Evolutionary conservation across 2,329 filamentous ascomycete species (phyloP), one percentile per base, ranked within the genome.

Genomic region (Thielaviopsis populi): DNA sequence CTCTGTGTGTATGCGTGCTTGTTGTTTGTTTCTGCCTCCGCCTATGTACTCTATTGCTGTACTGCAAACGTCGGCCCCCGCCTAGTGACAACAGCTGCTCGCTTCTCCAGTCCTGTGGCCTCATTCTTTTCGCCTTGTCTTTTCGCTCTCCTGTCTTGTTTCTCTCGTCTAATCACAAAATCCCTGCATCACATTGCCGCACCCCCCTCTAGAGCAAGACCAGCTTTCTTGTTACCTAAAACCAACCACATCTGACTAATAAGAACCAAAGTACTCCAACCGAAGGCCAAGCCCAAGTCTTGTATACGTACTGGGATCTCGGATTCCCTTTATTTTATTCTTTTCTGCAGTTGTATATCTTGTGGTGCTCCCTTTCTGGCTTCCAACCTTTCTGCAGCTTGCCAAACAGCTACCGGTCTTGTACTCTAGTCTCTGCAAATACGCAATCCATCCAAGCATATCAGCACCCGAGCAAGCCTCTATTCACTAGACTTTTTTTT

Each of bases 241-340:
- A 68, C 62, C 66, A 64, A 65, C 67, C 37, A 63, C 61, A 59
- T 37, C 68, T 70, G 69, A 70, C 69, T 70, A 70, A 70, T 70
- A 70, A 63, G 66, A 69, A 69, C 67, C 59, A 59, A 54, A 30
- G 22, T 61, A 59, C 63, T 50, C 67, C 65, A 65, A 61, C 41
- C 53, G 22, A 59, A 37, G 40, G n/a, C 59, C 60, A 62, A 53
- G 46, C 54, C n/a, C 62, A 59, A 46, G 43, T 41, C 59, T 61
- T 56, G 27, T 33, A 37, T 37, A 56, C 53, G 53, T 56, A n/a
- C 53, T 4, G 24, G 53, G 53, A 56, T 60, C 19, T 60, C 13
- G 15, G 58, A 30, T 63, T 63, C 17, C 27, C 33, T 27, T 43
- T 56, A 37, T 56, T 63, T 56, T 43, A 30, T 17, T 30, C 5